Conservation (phyloP, 768 basidiomycete species). For the Termitomyces sp. region DNA sequence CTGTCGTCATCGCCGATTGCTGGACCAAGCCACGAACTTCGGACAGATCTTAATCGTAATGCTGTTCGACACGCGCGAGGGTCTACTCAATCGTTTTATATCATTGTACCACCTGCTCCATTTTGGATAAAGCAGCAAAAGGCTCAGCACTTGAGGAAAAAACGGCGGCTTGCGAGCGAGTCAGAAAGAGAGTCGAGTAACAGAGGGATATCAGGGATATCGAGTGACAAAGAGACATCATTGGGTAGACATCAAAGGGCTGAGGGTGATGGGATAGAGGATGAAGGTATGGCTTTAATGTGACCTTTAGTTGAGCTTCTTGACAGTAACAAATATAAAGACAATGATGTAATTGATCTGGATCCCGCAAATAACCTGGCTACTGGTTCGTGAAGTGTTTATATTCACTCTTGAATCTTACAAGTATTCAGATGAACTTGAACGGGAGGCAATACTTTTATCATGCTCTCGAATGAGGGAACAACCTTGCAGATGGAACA, state of each 20-base stretch:
- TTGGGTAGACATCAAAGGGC: not conserved
- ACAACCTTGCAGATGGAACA: slow-evolving; percentile 52
- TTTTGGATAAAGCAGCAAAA: slow-evolving; percentile 18
- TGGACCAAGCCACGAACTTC: not conserved
- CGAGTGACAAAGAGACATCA: not conserved
- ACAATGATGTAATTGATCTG: slow-evolving; percentile 10
- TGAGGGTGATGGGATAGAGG: slow-evolving; percentile 6
- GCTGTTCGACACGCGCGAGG: not conserved
- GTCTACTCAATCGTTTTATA: slow-evolving; percentile 11
- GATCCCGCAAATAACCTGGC: slow-evolving; percentile 10
- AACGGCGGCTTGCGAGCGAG: not conserved
- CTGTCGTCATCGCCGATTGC: slow-evolving; percentile 26
- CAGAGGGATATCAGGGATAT: not conserved
- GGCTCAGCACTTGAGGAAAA: not conserved
- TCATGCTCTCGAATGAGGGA: slow-evolving; percentile 43
- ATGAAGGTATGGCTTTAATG: slow-evolving; percentile 17
- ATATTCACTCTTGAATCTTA: not conserved
- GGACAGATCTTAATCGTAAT: not conserved
- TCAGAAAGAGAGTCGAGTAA: not conserved
- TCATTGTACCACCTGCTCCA: slow-evolving; percentile 27
- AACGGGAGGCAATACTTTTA: slow-evolving; percentile 38
- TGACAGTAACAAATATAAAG: slow-evolving; percentile 12
- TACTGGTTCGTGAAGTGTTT: slow-evolving; percentile 10
- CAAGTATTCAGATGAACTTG: slow-evolving; percentile 11
- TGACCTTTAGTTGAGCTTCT: slow-evolving; percentile 6